phyloP scores from a whole-genome alignment of 2,329 filamentous ascomycete genomes.

The Trichoderma sp. region DNA sequence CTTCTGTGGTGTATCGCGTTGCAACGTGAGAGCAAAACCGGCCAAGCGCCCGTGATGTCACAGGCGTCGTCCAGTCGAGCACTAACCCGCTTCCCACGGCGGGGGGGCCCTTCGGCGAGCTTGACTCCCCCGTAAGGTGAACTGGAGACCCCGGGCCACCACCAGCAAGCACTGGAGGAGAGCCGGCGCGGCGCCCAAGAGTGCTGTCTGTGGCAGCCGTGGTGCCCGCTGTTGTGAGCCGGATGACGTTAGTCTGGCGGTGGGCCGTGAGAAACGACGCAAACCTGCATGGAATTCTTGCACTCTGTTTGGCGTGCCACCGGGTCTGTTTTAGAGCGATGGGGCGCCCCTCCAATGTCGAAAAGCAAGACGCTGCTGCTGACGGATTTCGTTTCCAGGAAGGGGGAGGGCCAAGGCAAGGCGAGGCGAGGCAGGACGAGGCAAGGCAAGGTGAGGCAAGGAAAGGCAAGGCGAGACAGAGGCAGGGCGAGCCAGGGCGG shows the following conservation, averaged over 20 bases:
- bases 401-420: not conserved
- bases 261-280: constrained; percentile 19
- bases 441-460: not conserved
- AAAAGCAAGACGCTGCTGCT: constrained; percentile 5
- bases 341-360: not conserved
- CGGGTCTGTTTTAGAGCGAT: constrained; percentile 5
- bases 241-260: constrained; percentile 23
- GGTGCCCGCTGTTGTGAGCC: constrained; percentile 13
- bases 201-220: not conserved
- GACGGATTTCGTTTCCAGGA: not conserved
- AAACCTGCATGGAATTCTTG: constrained; percentile 22
- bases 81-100: constrained; percentile 8
- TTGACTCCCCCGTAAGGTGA: not conserved
- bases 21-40: constrained; percentile 8
- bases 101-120: not conserved
- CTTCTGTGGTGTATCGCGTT: not conserved
- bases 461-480: not conserved
- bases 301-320: constrained; percentile 13
- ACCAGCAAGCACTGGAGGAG: not conserved
- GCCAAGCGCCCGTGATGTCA: constrained; percentile 26
- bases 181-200: not conserved
- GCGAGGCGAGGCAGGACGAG: not conserved
- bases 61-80: not conserved
- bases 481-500: not conserved
- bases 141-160: not conserved